Base-by-base conservation (phyloP, 1,284 basidiomycete species). In the Lentinus polychrous region DNA sequence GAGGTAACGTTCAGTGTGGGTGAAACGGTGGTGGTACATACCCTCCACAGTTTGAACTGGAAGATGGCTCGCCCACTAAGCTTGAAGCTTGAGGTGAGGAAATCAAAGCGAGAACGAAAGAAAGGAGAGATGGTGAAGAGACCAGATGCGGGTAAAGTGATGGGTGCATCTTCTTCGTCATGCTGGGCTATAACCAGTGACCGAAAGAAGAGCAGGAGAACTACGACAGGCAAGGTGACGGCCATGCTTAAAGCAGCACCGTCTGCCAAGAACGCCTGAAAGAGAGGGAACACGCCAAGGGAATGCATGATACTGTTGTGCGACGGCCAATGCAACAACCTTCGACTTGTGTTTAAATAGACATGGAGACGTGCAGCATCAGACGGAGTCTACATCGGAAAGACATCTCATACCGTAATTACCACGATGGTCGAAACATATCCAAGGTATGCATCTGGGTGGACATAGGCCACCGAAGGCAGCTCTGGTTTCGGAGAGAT, bases 41-140 rank as follows among this genome's bases (percentile, higher is more conserved):
- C 81, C 47, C 69, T 70, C 54, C 86, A 66, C 53, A 87, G 70
- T 34, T 75, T 73, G 66, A 87, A 85, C 64, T 80, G 78, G 60
- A 83, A 87, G 37, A 81, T 61, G 48, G 72, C 71, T 52, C 81
- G 71, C 3, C 80, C 80, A 33, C 82, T 82, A 44, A 75, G 74
- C 53, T 75, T 70, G 63, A 87, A 84, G 15, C 78, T 84, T 67
- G 77, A 76, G 57, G 78, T 79, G 52, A 87, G 59, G 63, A 87
- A 87, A 60, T 86, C 83, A 59, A 78, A 81, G 47, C 84, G 74
- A 56, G 65, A 67, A 45, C 73, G 74, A 61, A 86, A 86, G 70
- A 87, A 87, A 15, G 82, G 78, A 31, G 67, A 60, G 48, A 83
- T 79, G 52, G 75, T 69, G 55, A 76, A 70, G 49, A 83, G 65